Conservation (phyloP, 768 basidiomycete genomes). For the Royoungia palumana region DNA sequence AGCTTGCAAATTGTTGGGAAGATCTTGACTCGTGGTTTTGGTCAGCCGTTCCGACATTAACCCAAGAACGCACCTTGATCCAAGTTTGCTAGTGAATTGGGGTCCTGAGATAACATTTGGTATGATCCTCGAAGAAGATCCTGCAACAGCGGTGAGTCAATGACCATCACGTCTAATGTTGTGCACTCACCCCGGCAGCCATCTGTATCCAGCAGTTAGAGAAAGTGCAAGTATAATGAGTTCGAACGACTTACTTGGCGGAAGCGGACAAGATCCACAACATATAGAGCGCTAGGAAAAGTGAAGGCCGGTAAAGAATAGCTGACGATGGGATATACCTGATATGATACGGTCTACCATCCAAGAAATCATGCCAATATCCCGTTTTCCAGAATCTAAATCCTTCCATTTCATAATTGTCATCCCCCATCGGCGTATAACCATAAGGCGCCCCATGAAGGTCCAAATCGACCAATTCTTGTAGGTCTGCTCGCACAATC, state of each 20-base stretch:
- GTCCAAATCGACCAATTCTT: conserved; percentile 92
- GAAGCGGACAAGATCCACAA: conserved; percentile 93
- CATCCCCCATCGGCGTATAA: conserved; percentile 97
- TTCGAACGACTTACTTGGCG: conserved; percentile 56
- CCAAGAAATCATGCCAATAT: conserved; percentile 88
- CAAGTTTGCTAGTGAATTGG: conserved; percentile 88
- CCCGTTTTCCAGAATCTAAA: conserved; percentile 99
- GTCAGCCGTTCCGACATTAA: background rate
- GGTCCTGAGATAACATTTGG: conserved; percentile 91
- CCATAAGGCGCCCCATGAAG: conserved; percentile 92
- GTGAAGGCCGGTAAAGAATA: conserved; percentile 5
- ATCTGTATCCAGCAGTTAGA: conserved; percentile 31
- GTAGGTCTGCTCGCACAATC: conserved; percentile 94
- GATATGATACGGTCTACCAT: conserved; percentile 89
- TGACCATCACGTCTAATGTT: background rate
- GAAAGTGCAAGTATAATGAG: background rate
- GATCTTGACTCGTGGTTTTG: conserved; percentile 47
- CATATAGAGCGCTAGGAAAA: conserved; percentile 80
- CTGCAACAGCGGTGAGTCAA: conserved; percentile 33
- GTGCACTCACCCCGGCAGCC: conserved; percentile 51
- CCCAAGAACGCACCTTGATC: conserved; percentile 67
- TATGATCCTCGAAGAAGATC: conserved; percentile 90
- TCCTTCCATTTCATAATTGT: conserved; percentile 93
- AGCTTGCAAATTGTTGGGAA: conserved; percentile 92
- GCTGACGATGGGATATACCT: conserved; percentile 49